Conservation (phyloP, 225 moss, liverwort and hornwort genomes). For the Bryoerythrophyllum caledonicum region DNA sequence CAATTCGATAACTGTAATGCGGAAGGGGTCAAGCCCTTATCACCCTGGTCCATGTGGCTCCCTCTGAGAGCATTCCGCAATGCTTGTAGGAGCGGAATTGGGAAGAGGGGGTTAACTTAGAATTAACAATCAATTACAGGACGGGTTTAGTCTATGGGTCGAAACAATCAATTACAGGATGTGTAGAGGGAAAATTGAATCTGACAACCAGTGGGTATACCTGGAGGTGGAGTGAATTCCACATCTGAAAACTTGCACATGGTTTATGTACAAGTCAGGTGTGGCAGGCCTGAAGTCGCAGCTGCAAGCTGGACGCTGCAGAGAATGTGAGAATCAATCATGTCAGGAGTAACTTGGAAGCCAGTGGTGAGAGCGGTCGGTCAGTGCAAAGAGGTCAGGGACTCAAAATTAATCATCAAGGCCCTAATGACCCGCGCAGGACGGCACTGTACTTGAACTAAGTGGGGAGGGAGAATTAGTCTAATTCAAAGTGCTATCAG, state of each 20-base stretch:
- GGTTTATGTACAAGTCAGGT: constrained; percentile 25
- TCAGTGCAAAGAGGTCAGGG: not conserved
- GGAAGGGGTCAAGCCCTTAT: constrained; percentile 18
- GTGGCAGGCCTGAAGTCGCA: constrained; percentile 26
- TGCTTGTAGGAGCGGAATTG: constrained; percentile 12
- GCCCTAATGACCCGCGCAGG: not conserved
- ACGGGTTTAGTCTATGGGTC: not conserved
- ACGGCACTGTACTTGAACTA: not conserved
- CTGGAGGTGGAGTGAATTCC: constrained; percentile 21
- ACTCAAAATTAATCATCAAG: not conserved
- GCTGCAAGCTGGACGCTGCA: constrained; percentile 30
- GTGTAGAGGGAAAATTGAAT: too few species aligned
- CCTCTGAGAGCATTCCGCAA: not conserved
- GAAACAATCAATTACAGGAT: not conserved
- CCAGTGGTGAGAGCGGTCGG: not conserved
- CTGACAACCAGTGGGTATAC: constrained; percentile 22
- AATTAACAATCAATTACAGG: not conserved
- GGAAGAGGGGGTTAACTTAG: not conserved
- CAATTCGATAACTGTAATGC: not conserved
- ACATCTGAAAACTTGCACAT: constrained; percentile 26
- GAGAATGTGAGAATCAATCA: constrained; percentile 24
- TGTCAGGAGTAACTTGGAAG: constrained; percentile 22
- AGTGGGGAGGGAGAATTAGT: not conserved
- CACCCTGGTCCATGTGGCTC: not conserved
- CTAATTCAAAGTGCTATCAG: not conserved